A percentile compares a stretch with the other conserved stretches of the same genome.
Conservation (phyloP, 2,329 filamentous ascomycete species). For the Plenodomus tracheiphilus region DNA sequence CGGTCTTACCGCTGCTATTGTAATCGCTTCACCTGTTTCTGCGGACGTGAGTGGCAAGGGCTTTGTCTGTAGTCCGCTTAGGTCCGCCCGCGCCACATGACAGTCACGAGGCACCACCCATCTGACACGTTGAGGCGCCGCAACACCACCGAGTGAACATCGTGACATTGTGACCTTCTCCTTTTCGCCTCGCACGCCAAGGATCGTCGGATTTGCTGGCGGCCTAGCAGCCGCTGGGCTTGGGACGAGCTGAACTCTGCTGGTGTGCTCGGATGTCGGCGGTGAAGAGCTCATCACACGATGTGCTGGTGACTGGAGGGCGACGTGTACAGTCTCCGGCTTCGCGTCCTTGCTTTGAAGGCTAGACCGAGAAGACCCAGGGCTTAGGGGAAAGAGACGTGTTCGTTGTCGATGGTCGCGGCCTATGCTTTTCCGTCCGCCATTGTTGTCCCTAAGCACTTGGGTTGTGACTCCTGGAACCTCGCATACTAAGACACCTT, state of each 20-base stretch:
- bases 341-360: background rate
- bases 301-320: background rate
- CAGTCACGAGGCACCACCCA: constrained; percentile 28
- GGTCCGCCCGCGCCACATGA: constrained; percentile 6
- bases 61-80: constrained; percentile 14
- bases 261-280: background rate
- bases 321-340: background rate
- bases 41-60: background rate
- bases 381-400: background rate
- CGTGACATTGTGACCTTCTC: constrained; percentile 37
- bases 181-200: constrained; percentile 20
- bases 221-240: background rate
- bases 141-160: constrained; percentile 24
- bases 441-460: too few relatives aligned
- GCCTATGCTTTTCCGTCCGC: background rate
- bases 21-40: background rate
- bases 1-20: constrained; percentile 13
- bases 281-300: constrained; percentile 8
- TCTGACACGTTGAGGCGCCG: constrained; percentile 31
- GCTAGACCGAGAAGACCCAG: background rate
- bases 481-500: too few relatives aligned
- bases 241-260: too few relatives aligned
- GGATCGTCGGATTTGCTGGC: constrained; percentile 7
- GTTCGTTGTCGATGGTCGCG: background rate
- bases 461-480: too few relatives aligned